Base-by-base conservation (phyloP, 768 basidiomycete species). In the Collybia sordida region DNA sequence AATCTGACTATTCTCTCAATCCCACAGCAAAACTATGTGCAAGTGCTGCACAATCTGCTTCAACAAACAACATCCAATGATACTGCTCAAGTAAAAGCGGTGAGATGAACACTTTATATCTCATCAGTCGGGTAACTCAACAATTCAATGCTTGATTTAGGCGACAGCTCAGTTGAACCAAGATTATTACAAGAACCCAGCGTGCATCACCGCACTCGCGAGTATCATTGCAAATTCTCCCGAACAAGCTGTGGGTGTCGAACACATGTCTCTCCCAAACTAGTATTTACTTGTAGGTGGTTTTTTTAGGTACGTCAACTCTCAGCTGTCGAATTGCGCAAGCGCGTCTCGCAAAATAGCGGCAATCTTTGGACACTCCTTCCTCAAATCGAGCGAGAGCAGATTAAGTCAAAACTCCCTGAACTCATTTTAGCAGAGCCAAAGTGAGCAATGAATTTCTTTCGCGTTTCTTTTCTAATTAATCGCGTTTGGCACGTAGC, bases 281-380 rank as follows among this genome's bases (percentile, higher is more conserved):
- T 42, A 37, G 36, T 47, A n/a, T 17, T 27, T 49, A 19, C 25
- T 18, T 42, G 42, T 22, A 42, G 42, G 35, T 52, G 49, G 43
- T 7, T 38, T 24, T 38, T 41, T 45, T 63, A 99, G 95, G 85
- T 98, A 55, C 90, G 94, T 53, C 97, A 99, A 83, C 81, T 99
- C 18, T 92, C 95, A 42, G 94, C 95, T 6, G 94, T 98, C 48
- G 97, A 99, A 72, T 78, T 98, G 65, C 82, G 96, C 59, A 99
- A 99, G 77, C 90, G 96, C 50, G 82, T 98, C 52, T 67, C 78
- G 22, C 80, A 84, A 64, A 86, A 86, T 60, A 90, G 87, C 57
- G 89, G 88, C 43, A 82, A 80, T 64, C 69, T 95, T 25, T 99
- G 97, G 97, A 73, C 82, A 17, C 73, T 80, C 49, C 78, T 92